These are phyloP conservation scores for Cardamine occulta DNA, from an alignment of 345 rosid species.

Conservation along the genomic window DNA sequence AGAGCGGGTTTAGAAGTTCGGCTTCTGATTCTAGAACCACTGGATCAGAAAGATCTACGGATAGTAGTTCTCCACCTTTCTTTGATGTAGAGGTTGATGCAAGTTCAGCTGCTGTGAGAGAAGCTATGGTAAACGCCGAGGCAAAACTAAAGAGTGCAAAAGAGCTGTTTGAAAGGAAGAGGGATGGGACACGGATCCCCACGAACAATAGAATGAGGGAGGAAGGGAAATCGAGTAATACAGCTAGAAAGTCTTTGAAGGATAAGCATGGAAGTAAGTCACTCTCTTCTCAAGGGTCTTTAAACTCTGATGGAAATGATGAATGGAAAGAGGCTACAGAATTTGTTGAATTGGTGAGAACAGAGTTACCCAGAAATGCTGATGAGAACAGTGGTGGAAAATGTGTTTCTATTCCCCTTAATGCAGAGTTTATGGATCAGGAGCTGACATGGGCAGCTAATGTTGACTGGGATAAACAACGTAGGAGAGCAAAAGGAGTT, in stretches of 20 bases:
- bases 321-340: conserved; percentile 80
- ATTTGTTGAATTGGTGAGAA: conserved; percentile 69
- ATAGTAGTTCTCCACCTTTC: conserved; percentile 64
- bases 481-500: conserved; percentile 43
- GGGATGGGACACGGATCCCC: conserved; percentile 47
- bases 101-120: conserved; percentile 78
- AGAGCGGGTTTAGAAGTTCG: conserved; percentile 42
- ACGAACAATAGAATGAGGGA: conserved; percentile 45
- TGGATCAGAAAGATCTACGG: conserved; percentile 50
- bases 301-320: conserved; percentile 52
- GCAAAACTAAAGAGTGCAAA: conserved; percentile 73
- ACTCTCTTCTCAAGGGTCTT: conserved; percentile 50
- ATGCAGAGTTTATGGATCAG: conserved; percentile 46
- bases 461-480: conserved; percentile 46
- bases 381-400: conserved; percentile 49
- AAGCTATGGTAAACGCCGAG: conserved; percentile 82
- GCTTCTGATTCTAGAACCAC: conserved; percentile 46
- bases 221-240: conserved; percentile 46
- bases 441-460: conserved; percentile 45
- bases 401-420: conserved; percentile 34
- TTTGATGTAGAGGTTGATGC: conserved; percentile 96
- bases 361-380: conserved; percentile 53
- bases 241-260: conserved; percentile 38
- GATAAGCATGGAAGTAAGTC: conserved; percentile 52
- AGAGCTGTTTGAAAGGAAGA: conserved; percentile 71